Base-by-base conservation (phyloP, 1,284 basidiomycete species). In the Fomitopsis schrenkii region DNA sequence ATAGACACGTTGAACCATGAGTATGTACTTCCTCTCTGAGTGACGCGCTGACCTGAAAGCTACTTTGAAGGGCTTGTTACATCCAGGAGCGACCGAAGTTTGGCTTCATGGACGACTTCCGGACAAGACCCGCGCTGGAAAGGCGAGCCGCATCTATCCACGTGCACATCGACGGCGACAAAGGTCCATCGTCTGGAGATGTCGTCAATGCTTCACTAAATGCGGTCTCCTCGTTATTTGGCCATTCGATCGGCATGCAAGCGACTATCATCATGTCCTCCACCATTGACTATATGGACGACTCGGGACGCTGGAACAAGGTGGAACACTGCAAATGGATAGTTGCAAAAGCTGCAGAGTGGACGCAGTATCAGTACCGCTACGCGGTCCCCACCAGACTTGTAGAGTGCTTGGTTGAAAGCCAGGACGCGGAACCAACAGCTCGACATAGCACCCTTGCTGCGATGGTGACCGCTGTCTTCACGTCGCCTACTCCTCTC, bases 311-410 rank as follows among this genome's bases (percentile, higher is more conserved):
- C 17, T 98, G 96, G 96, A 72, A 72, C n/a, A 82, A 89, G 64
- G 70, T 83, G 1, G 83, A 88, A 15, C 88, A 93, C 71, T 94
- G 88, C 70, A 85, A 87, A 64, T 98, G 95, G 95, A 80, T 97
- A 54, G 86, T 87, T 19, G 83, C 86, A 60, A 87, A 86, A 64
- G 80, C 87, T 6, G 86, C 89, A 33, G 88, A 93, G 66, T 97
- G 94, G 89, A 84, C 93, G 8, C 91, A 91, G 67, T 92, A 96
- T 63, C 94, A 97, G 72, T 97, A 97, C 74, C 91, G 96, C 38
- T 95, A 93, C 71, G 88, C 91, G 19, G 85, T 98, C 2, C 94
- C 96, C 10, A 91, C 91, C 2, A 84, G 88, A 67, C 79, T 98
- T 9, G 87, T 97, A 41, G 95, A 98, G 71, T 83, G 85, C 33